Conservation (phyloP, 2,329 filamentous ascomycete genomes). For the Colletotrichum zoysiae region DNA sequence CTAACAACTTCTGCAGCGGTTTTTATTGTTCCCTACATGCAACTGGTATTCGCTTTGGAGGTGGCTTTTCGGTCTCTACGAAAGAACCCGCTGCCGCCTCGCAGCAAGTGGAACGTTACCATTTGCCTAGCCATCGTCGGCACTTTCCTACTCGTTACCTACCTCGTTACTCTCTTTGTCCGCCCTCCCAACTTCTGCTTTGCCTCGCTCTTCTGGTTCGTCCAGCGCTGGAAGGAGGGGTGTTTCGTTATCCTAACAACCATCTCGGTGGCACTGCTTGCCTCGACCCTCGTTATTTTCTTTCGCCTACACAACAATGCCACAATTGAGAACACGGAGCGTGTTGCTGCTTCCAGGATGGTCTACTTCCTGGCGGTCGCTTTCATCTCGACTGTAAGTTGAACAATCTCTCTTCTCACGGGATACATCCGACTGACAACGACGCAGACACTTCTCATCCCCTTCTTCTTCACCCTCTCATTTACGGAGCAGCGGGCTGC, state of each 20-base stretch:
- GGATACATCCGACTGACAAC: slow-evolving; percentile 46
- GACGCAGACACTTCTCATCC: slow-evolving; percentile 67
- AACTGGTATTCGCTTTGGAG: slow-evolving; percentile 75
- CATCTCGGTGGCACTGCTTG: slow-evolving; percentile 63
- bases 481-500: slow-evolving; percentile 55
- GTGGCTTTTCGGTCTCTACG: slow-evolving; percentile 67
- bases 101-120: slow-evolving; percentile 70
- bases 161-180: slow-evolving; percentile 68
- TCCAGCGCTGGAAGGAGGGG: slow-evolving; percentile 70
- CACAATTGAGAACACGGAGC: slow-evolving; percentile 68
- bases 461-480: slow-evolving; percentile 72
- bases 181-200: slow-evolving; percentile 72
- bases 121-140: slow-evolving; percentile 67
- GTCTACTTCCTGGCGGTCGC: slow-evolving; percentile 74
- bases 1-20: slow-evolving; percentile 62
- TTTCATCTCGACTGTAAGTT: slow-evolving; percentile 68
- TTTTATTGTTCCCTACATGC: slow-evolving; percentile 75
- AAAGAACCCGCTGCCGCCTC: slow-evolving; percentile 67
- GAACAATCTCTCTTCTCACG: neutral
- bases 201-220: slow-evolving; percentile 76
- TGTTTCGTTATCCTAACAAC: slow-evolving; percentile 67
- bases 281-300: slow-evolving; percentile 67
- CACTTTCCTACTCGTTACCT: slow-evolving; percentile 66
- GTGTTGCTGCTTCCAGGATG: slow-evolving; percentile 76
- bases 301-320: slow-evolving; percentile 67